Evolutionary conservation across 495 filamentous ascomycete species (phyloP), one percentile per base, ranked within the genome.

Genomic region (Neurospora sp.): DNA sequence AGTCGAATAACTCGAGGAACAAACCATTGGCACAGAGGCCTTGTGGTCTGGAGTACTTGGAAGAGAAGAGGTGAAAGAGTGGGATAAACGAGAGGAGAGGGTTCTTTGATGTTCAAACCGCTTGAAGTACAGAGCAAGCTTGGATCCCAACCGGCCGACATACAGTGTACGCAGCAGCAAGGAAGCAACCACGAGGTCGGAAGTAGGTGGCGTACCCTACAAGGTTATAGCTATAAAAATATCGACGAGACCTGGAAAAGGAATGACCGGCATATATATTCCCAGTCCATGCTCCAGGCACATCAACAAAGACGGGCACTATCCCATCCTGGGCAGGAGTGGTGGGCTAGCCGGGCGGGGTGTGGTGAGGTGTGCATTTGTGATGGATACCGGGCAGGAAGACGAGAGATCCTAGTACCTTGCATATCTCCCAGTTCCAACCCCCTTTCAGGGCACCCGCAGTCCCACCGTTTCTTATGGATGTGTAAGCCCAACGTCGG

Each of bases 261-360:
- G 74, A 76, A 23, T 27, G 66, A 48, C 74, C 74, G 78, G 75
- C 75, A 79, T 70, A 76, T 77, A 76, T 78, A 79, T 72, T 59
- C 38, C 44, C 72, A 70, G 72, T 74, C 54, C 27, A 76, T 74
- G 76, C 72, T 75, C 73, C 69, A 76, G 48, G 46, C 23, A 31
- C 54, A 62, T 62, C 12, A 62, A 66, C 54, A 66, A 66, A 66
- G 54, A 35, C 54, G 27, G 54, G 14, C 54, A 66, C 54, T 66
- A 66, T 66, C 27, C 54, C 54, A 66, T 66, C 54, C 27, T 18
- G 54, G 54, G 27, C 27, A 66, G 54, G 27, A 66, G 54, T 37
- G 54, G 54, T 16, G 27, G 27, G 54, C 54, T 31, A 66, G 6
- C 27, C 14, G 54, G 54, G 54, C 54, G 54, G 54, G 54, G 54